A percentile compares a stretch with the other conserved stretches of the same genome.
phyloP scores from a whole-genome alignment of 495 filamentous ascomycete species.

The Aspergillus homomorphus region DNA sequence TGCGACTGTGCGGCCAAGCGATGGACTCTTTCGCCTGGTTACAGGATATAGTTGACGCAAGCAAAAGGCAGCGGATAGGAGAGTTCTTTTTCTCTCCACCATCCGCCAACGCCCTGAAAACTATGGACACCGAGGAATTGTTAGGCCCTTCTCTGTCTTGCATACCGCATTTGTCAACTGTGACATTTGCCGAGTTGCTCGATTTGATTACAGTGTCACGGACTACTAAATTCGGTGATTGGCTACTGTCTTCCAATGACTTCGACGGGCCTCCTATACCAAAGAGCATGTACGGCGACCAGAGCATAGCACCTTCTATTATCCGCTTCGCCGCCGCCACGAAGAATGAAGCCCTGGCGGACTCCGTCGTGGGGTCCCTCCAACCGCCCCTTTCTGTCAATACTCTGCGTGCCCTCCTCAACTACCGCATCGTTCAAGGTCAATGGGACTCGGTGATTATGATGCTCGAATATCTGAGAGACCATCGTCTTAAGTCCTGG shows the following conservation, averaged over 20 bases:
- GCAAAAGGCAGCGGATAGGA: slow-evolving; percentile 38
- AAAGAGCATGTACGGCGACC: slow-evolving; percentile 42
- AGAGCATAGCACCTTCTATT: slow-evolving; percentile 51
- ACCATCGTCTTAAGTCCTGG: slow-evolving; percentile 43
- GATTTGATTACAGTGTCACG: slow-evolving; percentile 49
- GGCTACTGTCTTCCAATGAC: slow-evolving; percentile 53
- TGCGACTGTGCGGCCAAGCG: slow-evolving; percentile 27
- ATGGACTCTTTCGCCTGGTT: slow-evolving; percentile 34
- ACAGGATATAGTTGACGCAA: slow-evolving; percentile 37
- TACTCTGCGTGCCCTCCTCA: slow-evolving; percentile 49
- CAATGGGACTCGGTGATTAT: slow-evolving; percentile 47
- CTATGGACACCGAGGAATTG: slow-evolving; percentile 21
- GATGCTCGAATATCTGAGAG: slow-evolving; percentile 42
- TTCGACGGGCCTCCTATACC: slow-evolving; percentile 57
- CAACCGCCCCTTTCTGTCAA: slow-evolving; percentile 38
- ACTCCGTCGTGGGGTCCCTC: slow-evolving; percentile 39
- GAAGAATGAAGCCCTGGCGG: slow-evolving; percentile 44
- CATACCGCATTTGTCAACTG: slow-evolving; percentile 44
- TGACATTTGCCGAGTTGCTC: slow-evolving; percentile 49
- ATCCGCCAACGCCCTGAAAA: slow-evolving; percentile 16
- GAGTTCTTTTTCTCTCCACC: slow-evolving; percentile 32
- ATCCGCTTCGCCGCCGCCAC: slow-evolving; percentile 56
- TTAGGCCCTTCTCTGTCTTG: slow-evolving; percentile 29
- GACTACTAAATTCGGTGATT: slow-evolving; percentile 49
- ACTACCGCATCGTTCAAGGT: slow-evolving; percentile 44